Base-by-base conservation (phyloP, 768 basidiomycete species). In the Phylloporus rhodoxanthus region DNA sequence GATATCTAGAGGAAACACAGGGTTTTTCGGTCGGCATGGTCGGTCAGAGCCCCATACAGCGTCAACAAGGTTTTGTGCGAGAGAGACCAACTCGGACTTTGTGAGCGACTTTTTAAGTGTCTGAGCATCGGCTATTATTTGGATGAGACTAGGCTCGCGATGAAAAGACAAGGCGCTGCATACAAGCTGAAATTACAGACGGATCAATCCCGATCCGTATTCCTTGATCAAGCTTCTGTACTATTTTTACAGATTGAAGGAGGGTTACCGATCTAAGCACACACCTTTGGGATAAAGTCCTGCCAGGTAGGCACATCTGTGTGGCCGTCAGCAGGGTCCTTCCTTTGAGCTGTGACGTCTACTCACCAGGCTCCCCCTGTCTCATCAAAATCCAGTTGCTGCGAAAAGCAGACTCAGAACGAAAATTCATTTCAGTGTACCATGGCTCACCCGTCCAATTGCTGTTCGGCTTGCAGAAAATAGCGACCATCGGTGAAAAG, bases 401-500 rank as follows among this genome's bases (percentile, higher is more conserved):
- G 57, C 6, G 37, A 29, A 43, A 13, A 2, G 23, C 19, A 8
- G 4, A 23, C 4, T 65, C 21, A 57, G 40, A 41, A 44, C 8
- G 29, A 8, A 25, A 29, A n/a, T 43, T 6, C 15, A 26, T 5
- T 19, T 8, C 11, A 40, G 20, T 11, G 26, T 4, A 38, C 37
- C 21, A 17, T 15, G 19, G 23, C 81, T 65, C 57, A 89, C 91
- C 76, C 53, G 66, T 94, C 91, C 56, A 99, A 72, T 68, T 99
- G 91, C 54, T 92, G 79, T 52, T 78, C 81, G 0, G 96, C 96
- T 69, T 99, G 95, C 28, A 97, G 71, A 62, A 88, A 96, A 63
- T 99, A 99, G 39, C 95, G 72, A 3, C 95, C 96, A 71, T 99
- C 95, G 2, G 95, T 98, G 70, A 95, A 98, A 43, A 96, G 74